Evolutionary conservation across 495 filamentous ascomycete species (phyloP).

Genomic region (Trichoderma erinaceum): DNA sequence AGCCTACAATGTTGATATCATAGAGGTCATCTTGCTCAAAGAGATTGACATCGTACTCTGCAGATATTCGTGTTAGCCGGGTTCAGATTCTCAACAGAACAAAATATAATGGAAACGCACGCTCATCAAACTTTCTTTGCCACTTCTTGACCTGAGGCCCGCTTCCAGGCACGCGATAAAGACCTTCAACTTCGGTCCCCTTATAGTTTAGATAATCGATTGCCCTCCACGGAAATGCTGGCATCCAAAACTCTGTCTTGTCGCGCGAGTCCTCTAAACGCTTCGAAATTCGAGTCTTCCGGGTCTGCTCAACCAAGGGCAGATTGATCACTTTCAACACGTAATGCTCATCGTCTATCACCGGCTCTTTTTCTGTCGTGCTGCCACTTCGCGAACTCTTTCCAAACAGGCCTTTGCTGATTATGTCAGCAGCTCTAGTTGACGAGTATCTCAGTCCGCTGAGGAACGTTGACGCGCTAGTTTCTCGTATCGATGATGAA

Average conservation of each 20-base stretch:
- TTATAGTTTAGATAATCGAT: conserved; percentile 93
- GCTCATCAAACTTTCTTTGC: conserved; percentile 79
- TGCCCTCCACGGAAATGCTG: conserved; percentile 80
- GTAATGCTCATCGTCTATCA: conserved; percentile 68
- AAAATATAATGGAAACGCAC: conserved; percentile 33
- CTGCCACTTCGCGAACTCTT: conserved; percentile 68
- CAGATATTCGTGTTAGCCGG: conserved; percentile 25
- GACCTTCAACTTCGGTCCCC: conserved; percentile 81
- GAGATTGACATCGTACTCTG: conserved; percentile 77
- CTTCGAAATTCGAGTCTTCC: conserved; percentile 81
- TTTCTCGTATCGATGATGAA: conserved; percentile 56
- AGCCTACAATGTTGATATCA: conserved; percentile 89
- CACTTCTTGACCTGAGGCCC: conserved; percentile 77
- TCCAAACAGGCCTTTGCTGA: conserved; percentile 71
- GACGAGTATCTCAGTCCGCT: conserved; percentile 66
- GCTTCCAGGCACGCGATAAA: conserved; percentile 83
- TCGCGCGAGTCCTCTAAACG: conserved; percentile 74
- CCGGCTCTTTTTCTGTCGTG: conserved; percentile 56
- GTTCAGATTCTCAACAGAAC: not conserved
- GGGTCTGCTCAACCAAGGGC: conserved; percentile 75
- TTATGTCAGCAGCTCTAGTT: conserved; percentile 67
- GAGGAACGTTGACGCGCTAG: conserved; percentile 59
- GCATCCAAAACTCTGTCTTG: conserved; percentile 98
- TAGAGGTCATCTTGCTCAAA: conserved; percentile 78
- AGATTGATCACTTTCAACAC: conserved; percentile 70